Evolutionary conservation across 2,329 filamentous ascomycete genomes (phyloP).

Genomic region (Teratosphaeria zuluensis): DNA sequence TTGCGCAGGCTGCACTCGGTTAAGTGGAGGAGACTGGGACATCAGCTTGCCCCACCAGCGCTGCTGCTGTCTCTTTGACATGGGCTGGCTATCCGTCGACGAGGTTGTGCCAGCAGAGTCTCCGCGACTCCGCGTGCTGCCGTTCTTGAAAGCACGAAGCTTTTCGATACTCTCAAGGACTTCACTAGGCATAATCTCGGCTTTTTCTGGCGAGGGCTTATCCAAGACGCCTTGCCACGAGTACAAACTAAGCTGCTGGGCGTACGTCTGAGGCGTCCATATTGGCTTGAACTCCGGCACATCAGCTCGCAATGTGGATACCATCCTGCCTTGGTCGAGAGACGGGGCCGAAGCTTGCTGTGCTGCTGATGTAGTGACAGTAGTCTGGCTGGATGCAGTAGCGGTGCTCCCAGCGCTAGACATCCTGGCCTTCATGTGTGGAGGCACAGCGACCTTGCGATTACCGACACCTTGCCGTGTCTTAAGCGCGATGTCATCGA

Average conservation of each 20-base stretch:
- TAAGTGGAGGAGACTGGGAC: not conserved
- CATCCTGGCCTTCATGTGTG: constrained; percentile 1
- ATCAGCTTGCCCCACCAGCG: constrained; percentile 9
- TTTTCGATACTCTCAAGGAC: constrained; percentile 4
- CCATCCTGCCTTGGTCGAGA: not conserved
- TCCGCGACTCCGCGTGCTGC: not conserved
- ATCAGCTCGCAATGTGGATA: constrained; percentile 15
- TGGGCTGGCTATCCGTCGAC: not conserved
- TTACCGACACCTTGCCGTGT: constrained; percentile 1
- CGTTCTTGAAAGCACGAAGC: constrained; percentile 6
- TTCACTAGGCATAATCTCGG: constrained; percentile 1
- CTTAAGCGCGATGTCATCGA: not conserved
- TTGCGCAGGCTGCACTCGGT: not conserved
- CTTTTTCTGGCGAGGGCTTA: constrained; percentile 1
- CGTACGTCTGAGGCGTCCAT: constrained; percentile 6
- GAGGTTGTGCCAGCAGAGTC: not conserved
- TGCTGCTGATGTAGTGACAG: not conserved
- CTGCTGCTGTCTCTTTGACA: constrained; percentile 4
- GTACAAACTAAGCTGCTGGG: constrained; percentile 8
- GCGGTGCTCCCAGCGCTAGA: constrained; percentile 1
- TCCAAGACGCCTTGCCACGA: constrained; percentile 7
- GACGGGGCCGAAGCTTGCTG: not conserved
- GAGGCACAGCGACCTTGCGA: not conserved
- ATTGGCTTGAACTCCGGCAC: constrained; percentile 18
- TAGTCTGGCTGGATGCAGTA: not conserved